These are phyloP conservation scores for Cercophora samala DNA, from an alignment of 495 filamentous ascomycete genomes.

Conservation along the genomic window DNA sequence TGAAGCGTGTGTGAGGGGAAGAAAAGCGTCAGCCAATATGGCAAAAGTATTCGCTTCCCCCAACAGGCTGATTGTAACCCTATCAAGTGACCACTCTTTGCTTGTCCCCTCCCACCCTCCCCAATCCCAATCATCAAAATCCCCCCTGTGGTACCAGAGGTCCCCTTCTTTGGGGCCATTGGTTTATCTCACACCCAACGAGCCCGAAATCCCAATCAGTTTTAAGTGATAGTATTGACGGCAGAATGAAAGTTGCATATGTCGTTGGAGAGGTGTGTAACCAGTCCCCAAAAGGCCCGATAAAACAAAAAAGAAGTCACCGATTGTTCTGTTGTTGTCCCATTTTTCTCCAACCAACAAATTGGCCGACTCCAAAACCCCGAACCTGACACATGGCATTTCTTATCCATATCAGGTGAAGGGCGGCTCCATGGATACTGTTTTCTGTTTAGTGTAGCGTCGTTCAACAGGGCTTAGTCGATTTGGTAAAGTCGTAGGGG, in stretches of 20 bases:
- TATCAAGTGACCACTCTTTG: slow-evolving; percentile 1
- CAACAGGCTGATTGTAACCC: slow-evolving; percentile 8
- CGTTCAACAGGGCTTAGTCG: background rate
- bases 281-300: slow-evolving; percentile 7
- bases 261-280: background rate
- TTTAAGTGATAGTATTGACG: background rate
- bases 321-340: background rate
- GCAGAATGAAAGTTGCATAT: background rate
- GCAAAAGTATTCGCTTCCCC: slow-evolving; percentile 4
- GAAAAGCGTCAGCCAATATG: slow-evolving; percentile 1
- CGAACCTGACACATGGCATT: background rate
- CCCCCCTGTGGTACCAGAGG: background rate
- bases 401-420: background rate
- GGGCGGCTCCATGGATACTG: no score
- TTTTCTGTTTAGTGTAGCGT: background rate
- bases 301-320: slow-evolving; percentile 5
- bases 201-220: background rate
- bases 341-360: background rate
- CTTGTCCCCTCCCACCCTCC: background rate
- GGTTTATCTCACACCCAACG: background rate
- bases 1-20: background rate
- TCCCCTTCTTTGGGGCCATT: background rate
- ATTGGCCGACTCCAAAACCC: background rate
- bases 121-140: background rate
- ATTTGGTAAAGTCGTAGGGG: background rate